phyloP scores from a whole-genome alignment of 768 basidiomycete genomes.

The Boletus sp. region DNA sequence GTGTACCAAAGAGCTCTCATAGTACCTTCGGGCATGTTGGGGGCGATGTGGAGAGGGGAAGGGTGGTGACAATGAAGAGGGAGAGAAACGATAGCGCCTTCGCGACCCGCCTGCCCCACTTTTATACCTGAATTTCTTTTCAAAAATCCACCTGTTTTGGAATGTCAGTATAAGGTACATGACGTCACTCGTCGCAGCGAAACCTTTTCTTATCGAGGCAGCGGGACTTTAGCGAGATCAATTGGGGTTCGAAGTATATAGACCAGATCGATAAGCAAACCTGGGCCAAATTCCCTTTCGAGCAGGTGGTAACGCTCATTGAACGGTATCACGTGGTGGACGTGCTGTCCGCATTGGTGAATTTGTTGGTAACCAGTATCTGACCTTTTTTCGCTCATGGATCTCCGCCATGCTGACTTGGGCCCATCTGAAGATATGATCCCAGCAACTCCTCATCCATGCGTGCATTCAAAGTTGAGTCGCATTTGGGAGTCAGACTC shows the following conservation, averaged over 20 bases:
- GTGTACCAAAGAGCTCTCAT: constrained; percentile 80
- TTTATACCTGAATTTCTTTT: constrained; percentile 22
- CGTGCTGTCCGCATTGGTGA: too few relatives aligned
- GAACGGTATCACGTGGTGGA: too few relatives aligned
- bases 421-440: too few relatives aligned
- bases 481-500: constrained; percentile 43
- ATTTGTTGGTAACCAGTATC: too few relatives aligned
- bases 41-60: background rate
- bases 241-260: background rate
- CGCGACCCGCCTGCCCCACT: constrained; percentile 1
- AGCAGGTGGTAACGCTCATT: too few relatives aligned
- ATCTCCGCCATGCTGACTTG: too few relatives aligned
- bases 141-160: constrained; percentile 18
- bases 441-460: background rate
- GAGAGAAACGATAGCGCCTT: constrained; percentile 2
- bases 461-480: constrained; percentile 45
- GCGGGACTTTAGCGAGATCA: background rate
- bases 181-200: constrained; percentile 22
- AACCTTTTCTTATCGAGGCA: background rate
- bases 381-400: too few relatives aligned
- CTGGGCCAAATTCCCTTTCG: too few relatives aligned
- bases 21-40: constrained; percentile 52
- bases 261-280: too few relatives aligned
- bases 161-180: constrained; percentile 16
- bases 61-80: background rate